A percentile compares a stretch with the other conserved stretches of the same genome.
Conservation (phyloP, 2,329 filamentous ascomycete genomes). For the Ceratocystis eucalypticola region DNA sequence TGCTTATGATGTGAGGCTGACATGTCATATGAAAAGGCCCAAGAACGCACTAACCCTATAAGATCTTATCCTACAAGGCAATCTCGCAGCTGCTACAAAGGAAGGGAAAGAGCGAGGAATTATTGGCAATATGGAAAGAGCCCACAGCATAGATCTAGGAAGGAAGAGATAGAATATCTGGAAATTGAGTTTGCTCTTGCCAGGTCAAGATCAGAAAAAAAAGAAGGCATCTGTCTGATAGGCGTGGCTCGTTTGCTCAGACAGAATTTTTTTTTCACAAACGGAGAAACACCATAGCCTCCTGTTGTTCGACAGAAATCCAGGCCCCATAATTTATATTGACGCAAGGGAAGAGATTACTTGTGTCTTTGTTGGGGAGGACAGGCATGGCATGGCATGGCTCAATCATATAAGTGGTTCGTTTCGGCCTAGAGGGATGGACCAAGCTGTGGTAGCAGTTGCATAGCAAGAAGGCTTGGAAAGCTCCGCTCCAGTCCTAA, state of each 20-base stretch:
- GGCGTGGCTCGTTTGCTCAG: neutral
- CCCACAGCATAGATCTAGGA: neutral
- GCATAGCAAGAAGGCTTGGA: neutral
- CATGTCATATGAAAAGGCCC: neutral
- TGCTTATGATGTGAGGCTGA: neutral
- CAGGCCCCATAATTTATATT: neutral
- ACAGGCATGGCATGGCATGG: neutral
- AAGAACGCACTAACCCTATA: neutral
- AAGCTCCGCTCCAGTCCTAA: neutral
- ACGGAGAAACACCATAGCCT: neutral
- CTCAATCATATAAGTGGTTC: constrained; percentile 1
- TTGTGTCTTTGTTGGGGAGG: neutral
- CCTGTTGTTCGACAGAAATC: neutral
- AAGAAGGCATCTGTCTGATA: neutral
- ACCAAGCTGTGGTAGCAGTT: neutral
- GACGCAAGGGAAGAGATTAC: neutral
- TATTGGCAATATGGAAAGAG: neutral
- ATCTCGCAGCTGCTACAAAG: neutral
- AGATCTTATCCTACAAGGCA: neutral
- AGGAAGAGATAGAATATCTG: neutral
- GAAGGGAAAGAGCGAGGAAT: neutral
- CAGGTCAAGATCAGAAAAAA: neutral
- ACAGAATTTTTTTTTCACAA: neutral
- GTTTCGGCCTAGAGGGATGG: neutral
- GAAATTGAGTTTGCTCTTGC: neutral